Percentiles rank a stretch among this genome's conserved stretches.
phyloP scores from a whole-genome alignment of 1,284 basidiomycete species.

The Ustilago vetiveriae region DNA sequence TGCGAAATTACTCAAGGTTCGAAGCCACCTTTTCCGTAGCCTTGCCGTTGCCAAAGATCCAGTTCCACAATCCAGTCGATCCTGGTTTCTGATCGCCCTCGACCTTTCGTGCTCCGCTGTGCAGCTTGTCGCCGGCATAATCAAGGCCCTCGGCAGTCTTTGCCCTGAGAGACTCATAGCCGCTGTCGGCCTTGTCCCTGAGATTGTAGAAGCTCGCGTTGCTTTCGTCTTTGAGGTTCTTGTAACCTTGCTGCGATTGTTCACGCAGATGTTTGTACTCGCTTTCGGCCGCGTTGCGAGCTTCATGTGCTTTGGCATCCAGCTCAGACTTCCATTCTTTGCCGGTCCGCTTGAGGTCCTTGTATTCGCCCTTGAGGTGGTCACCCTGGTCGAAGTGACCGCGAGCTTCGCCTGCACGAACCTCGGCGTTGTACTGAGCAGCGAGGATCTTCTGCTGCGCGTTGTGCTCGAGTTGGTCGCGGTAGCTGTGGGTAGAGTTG shows the following conservation, averaged over 20 bases:
- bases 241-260: conserved; percentile 38
- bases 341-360: conserved; percentile 37
- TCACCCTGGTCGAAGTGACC: conserved; percentile 6
- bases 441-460: conserved; percentile 48
- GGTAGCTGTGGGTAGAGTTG: conserved; percentile 9
- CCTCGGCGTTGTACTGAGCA: conserved; percentile 50
- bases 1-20: conserved; percentile 25
- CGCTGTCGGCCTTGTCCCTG: conserved; percentile 34
- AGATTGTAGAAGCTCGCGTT: conserved; percentile 34
- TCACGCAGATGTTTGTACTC: conserved; percentile 22
- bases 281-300: conserved; percentile 33
- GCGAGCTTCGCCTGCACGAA: conserved; percentile 29
- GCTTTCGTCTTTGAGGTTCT: conserved; percentile 40
- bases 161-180: conserved; percentile 25
- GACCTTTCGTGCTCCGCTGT: conserved; percentile 37
- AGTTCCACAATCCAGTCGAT: conserved; percentile 46
- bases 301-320: conserved; percentile 31
- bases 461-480: conserved; percentile 39
- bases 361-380: conserved; percentile 16
- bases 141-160: conserved; percentile 43
- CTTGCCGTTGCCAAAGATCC: conserved; percentile 42
- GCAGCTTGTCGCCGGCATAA: conserved; percentile 43
- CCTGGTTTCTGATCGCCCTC: conserved; percentile 33
- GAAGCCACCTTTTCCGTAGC: conserved; percentile 45
- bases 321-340: conserved; percentile 39